These are phyloP conservation scores for Excoecaria cochinchinensis DNA, from an alignment of 345 rosid genomes.

Conservation along the genomic window DNA sequence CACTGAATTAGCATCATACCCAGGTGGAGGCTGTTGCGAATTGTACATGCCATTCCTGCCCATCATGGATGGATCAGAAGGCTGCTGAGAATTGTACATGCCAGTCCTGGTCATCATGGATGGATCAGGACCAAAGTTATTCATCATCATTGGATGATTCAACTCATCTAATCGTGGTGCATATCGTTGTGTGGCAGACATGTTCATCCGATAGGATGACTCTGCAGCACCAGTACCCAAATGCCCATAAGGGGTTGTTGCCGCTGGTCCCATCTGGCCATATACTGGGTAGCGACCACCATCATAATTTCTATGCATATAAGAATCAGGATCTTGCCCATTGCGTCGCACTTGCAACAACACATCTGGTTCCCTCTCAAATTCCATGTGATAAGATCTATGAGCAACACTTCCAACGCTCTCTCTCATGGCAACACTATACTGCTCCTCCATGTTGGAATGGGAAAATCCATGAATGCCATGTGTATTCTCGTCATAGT, in stretches of 20 bases:
- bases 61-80: constrained; percentile 33
- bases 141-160: constrained; percentile 46
- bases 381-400: constrained; percentile 28
- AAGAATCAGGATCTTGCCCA: constrained; percentile 29
- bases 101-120: constrained; percentile 22
- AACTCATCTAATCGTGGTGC: constrained; percentile 58
- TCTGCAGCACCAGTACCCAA: constrained; percentile 18
- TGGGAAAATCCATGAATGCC: constrained; percentile 32
- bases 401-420: constrained; percentile 20
- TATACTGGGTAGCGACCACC: constrained; percentile 19
- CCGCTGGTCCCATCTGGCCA: constrained; percentile 30
- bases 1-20: constrained; percentile 18
- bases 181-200: constrained; percentile 57
- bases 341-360: constrained; percentile 30
- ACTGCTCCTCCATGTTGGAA: constrained; percentile 31
- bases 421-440: constrained; percentile 20
- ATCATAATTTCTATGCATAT: constrained; percentile 32
- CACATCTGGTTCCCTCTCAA: constrained; percentile 24
- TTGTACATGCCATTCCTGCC: constrained; percentile 25
- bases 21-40: constrained; percentile 27
- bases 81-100: constrained; percentile 27
- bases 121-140: constrained; percentile 36
- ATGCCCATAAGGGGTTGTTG: constrained; percentile 33
- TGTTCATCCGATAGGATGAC: constrained; percentile 33
- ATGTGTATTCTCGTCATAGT: constrained; percentile 13